phyloP scores from a whole-genome alignment of 192 early-diverging fungal genomes.

The Dispira parvispora region DNA sequence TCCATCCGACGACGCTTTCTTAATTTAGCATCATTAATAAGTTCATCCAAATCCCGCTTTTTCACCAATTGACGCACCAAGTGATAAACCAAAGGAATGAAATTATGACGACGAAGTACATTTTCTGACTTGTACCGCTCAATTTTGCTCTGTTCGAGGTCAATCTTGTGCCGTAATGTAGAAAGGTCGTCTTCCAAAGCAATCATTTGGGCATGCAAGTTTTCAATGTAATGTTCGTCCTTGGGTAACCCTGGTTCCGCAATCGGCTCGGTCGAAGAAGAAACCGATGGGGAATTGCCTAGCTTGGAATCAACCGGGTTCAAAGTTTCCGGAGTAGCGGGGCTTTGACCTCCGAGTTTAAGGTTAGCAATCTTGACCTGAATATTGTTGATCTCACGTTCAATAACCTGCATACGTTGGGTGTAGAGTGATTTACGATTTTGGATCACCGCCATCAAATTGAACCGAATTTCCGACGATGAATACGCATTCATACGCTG shows the following conservation, averaged over 20 bases:
- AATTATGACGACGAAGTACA: slow-evolving; percentile 52
- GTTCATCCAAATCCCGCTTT: slow-evolving; percentile 26
- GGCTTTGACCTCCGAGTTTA: not conserved
- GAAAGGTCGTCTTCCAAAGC: slow-evolving; percentile 33
- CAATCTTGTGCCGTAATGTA: slow-evolving; percentile 29
- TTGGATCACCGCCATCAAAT: slow-evolving; percentile 59
- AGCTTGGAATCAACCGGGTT: not conserved
- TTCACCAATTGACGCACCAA: slow-evolving; percentile 40
- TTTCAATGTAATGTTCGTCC: not conserved
- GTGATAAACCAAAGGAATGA: slow-evolving; percentile 56
- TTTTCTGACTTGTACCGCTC: slow-evolving; percentile 46
- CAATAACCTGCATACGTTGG: slow-evolving; percentile 28
- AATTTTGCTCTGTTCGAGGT: slow-evolving; percentile 43
- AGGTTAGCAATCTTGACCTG: slow-evolving; percentile 1
- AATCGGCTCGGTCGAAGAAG: not conserved
- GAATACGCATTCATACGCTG: slow-evolving; percentile 40
- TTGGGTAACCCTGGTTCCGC: too few species aligned
- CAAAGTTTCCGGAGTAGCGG: not conserved
- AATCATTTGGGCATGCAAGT: slow-evolving; percentile 17
- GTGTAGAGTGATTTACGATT: slow-evolving; percentile 38
- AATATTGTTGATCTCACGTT: slow-evolving; percentile 11
- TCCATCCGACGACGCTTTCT: not conserved
- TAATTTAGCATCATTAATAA: slow-evolving; percentile 27
- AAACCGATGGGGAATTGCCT: too few species aligned
- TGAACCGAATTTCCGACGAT: slow-evolving; percentile 54